Evolutionary conservation across 306 rosid species (phyloP).

Genomic region (Mucuna pruriens): DNA sequence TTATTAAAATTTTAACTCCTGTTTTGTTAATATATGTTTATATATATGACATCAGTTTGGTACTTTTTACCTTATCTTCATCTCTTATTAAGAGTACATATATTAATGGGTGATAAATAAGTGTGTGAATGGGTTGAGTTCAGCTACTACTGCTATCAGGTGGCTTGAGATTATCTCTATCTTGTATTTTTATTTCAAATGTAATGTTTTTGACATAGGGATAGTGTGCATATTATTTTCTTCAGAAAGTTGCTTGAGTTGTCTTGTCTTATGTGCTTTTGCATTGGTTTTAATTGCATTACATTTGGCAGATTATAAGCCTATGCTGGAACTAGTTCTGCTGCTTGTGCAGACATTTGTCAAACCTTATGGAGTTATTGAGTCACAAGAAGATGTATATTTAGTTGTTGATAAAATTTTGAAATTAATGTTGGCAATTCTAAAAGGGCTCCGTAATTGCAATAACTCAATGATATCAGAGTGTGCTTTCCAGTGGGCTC

Average conservation of each 20-base stretch:
- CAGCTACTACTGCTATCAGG: constrained; percentile 1
- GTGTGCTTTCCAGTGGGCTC: constrained; percentile 82
- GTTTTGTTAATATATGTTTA: not conserved
- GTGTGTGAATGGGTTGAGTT: constrained; percentile 22
- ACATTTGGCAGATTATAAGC: constrained; percentile 65
- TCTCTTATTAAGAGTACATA: not conserved
- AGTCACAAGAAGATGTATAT: constrained; percentile 48
- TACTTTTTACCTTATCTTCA: not conserved
- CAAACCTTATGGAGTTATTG: constrained; percentile 45
- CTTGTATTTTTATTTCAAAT: not conserved
- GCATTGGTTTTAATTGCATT: constrained; percentile 18
- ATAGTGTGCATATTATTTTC: constrained; percentile 1
- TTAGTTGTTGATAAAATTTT: constrained; percentile 61
- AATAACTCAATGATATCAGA: constrained; percentile 51
- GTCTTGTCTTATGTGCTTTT: constrained; percentile 18
- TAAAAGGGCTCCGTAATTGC: constrained; percentile 62
- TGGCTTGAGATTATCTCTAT: constrained; percentile 6
- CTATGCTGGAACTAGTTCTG: constrained; percentile 60
- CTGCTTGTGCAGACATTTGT: constrained; percentile 53
- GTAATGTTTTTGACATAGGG: not conserved
- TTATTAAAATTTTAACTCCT: not conserved
- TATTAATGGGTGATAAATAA: not conserved
- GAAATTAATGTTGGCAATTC: constrained; percentile 69
- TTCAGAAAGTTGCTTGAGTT: constrained; percentile 11
- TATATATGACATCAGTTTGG: not conserved